These are phyloP conservation scores for Tetrahymena borealis DNA, from an alignment of 73 alveolate genomes.

Conservation along the genomic window DNA sequence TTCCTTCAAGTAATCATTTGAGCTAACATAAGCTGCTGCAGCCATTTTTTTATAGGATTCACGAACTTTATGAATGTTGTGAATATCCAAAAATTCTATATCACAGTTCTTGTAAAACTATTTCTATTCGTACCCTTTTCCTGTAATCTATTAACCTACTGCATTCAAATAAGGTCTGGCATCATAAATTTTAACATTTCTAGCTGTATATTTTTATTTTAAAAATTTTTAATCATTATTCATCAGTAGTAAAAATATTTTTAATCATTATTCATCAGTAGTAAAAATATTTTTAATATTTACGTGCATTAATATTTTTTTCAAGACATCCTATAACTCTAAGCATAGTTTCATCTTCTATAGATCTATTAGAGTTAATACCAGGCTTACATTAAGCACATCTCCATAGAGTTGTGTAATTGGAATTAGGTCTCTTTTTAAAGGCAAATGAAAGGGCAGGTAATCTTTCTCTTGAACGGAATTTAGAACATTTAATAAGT, in stretches of 20 bases:
- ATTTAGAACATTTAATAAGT: constrained; percentile 11
- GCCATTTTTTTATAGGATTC: constrained; percentile 56
- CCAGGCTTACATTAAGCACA: constrained; percentile 37
- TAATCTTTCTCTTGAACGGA: constrained; percentile 41
- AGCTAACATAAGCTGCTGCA: constrained; percentile 18
- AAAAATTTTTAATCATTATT: no score
- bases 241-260: neutral
- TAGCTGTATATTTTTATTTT: neutral
- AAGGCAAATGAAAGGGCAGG: constrained; percentile 31
- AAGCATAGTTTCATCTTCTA: constrained; percentile 27
- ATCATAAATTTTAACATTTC: constrained; percentile 50
- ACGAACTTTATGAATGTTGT: constrained; percentile 92
- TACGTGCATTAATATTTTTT: neutral
- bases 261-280: no score
- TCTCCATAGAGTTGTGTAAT: constrained; percentile 27
- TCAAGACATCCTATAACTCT: constrained; percentile 1
- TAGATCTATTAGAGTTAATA: constrained; percentile 27
- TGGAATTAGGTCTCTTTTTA: neutral
- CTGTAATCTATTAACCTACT: constrained; percentile 78
- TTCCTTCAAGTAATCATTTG: constrained; percentile 7
- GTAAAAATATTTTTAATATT: neutral
- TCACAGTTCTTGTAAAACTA: constrained; percentile 70
- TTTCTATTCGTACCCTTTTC: constrained; percentile 90
- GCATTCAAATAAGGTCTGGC: constrained; percentile 93
- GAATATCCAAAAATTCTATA: constrained; percentile 83